phyloP scores from a whole-genome alignment of 2,329 filamentous ascomycete genomes.

The Colletotrichum shisoi region DNA sequence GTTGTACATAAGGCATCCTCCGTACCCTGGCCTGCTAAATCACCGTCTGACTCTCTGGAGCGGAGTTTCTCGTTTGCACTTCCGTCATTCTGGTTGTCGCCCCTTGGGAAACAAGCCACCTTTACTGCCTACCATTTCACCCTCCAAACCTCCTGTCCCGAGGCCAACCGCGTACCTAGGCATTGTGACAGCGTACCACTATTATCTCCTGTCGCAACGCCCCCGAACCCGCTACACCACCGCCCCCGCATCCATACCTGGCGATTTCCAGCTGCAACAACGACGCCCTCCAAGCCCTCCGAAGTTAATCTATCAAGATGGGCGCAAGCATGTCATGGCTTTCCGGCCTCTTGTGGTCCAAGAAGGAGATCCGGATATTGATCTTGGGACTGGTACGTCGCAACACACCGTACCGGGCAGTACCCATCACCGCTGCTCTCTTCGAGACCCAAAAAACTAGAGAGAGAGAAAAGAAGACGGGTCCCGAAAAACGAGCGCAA shows the following conservation, averaged over 20 bases:
- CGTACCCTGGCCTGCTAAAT: neutral
- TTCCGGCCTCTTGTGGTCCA: conserved; percentile 79
- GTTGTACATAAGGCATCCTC: conserved; percentile 21
- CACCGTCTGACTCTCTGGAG: conserved; percentile 3
- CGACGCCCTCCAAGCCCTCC: conserved; percentile 3
- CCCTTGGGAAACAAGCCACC: conserved; percentile 38
- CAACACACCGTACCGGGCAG: neutral
- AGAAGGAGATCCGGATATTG: conserved; percentile 97
- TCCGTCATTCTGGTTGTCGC: conserved; percentile 15
- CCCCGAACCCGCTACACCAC: conserved; percentile 10
- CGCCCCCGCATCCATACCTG: conserved; percentile 10
- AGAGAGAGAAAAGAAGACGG: neutral
- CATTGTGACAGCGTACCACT: conserved; percentile 17
- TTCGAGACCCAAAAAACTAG: neutral
- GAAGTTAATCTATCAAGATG: conserved; percentile 57
- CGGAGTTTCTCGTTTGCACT: conserved; percentile 13
- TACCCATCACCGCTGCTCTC: neutral
- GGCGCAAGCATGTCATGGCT: conserved; percentile 73
- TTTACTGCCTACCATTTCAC: conserved; percentile 28
- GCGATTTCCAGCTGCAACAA: neutral
- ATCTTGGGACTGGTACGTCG: conserved; percentile 85
- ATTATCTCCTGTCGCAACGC: conserved; percentile 14
- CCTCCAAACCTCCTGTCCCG: conserved; percentile 26
- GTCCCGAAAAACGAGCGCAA: conserved; percentile 15
- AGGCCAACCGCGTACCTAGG: conserved; percentile 31